Conservation (phyloP, 106 monocot species). For the Phalaenopsis aphrodite region DNA sequence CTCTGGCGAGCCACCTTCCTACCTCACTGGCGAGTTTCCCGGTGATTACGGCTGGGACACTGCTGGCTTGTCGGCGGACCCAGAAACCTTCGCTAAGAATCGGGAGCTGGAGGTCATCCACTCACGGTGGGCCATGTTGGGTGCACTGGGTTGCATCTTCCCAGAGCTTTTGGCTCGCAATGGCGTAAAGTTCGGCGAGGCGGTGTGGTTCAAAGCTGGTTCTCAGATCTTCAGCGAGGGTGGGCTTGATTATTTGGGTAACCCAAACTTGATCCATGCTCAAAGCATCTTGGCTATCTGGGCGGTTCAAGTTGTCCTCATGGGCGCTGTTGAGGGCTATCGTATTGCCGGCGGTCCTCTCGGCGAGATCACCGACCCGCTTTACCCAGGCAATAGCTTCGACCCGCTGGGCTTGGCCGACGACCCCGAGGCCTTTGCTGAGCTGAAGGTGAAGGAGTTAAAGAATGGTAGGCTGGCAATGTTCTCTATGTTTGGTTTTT, state of each 20-base stretch:
- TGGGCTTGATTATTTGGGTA: conserved; percentile 28
- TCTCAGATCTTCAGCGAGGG: conserved; percentile 28
- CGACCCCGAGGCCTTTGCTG: conserved; percentile 58
- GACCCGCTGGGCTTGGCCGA: conserved; percentile 45
- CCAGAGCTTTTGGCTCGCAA: conserved; percentile 30
- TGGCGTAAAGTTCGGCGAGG: conserved; percentile 31
- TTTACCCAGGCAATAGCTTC: conserved; percentile 56
- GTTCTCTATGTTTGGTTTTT: conserved; percentile 61
- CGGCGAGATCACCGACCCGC: conserved; percentile 34
- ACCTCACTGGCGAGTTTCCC: conserved; percentile 65
- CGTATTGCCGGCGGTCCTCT: conserved; percentile 37
- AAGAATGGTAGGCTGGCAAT: conserved; percentile 54
- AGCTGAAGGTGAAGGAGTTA: conserved; percentile 62
- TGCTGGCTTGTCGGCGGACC: conserved; percentile 31
- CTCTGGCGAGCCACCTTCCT: conserved; percentile 48
- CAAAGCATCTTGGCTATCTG: conserved; percentile 34
- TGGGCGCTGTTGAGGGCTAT: conserved; percentile 30
- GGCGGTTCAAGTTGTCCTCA: conserved; percentile 26
- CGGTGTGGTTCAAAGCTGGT: conserved; percentile 32
- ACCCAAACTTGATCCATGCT: conserved; percentile 25
- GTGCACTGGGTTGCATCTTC: conserved; percentile 29
- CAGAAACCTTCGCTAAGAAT: conserved; percentile 39
- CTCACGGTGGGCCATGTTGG: conserved; percentile 33
- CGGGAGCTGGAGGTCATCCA: conserved; percentile 36
- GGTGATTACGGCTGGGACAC: conserved; percentile 46